A percentile compares a stretch with the other conserved stretches of the same genome.
Evolutionary conservation across 2,329 filamentous ascomycete species (phyloP).

Genomic region (Diaporthe amygdali): DNA sequence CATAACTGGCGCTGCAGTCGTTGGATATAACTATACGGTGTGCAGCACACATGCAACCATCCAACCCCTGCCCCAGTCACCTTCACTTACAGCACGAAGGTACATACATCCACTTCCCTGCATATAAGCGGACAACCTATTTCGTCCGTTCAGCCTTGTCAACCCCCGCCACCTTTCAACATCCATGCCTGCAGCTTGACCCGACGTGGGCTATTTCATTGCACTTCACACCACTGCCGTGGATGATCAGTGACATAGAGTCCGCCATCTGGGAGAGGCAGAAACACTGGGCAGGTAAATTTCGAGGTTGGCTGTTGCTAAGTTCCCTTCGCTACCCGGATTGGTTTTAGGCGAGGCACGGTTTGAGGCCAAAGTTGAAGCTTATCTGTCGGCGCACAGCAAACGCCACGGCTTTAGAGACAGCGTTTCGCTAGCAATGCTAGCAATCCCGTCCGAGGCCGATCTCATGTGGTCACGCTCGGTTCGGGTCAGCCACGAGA

Average conservation of each 20-base stretch:
- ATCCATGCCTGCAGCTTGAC: neutral
- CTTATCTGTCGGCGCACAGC: neutral
- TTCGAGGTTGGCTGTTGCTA: neutral
- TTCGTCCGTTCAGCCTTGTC: neutral
- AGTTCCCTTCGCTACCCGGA: neutral
- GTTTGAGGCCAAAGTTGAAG: neutral
- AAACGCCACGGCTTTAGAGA: neutral
- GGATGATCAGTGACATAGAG: neutral
- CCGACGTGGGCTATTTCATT: neutral
- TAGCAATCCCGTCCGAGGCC: neutral
- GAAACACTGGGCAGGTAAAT: neutral
- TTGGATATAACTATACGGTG: neutral
- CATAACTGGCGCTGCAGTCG: neutral
- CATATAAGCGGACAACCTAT: neutral
- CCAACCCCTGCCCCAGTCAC: neutral
- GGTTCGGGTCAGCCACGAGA: neutral
- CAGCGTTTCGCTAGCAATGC: slow-evolving; percentile 1
- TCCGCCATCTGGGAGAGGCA: neutral
- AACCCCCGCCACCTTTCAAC: slow-evolving; percentile 1
- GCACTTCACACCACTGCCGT: neutral
- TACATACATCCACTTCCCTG: neutral
- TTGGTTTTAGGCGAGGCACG: neutral
- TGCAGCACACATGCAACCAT: neutral
- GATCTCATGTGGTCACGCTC: neutral
- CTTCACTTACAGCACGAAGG: neutral